phyloP scores from a whole-genome alignment of 805 yeast genomes.

The Tetrapisispora iriomotensis region DNA sequence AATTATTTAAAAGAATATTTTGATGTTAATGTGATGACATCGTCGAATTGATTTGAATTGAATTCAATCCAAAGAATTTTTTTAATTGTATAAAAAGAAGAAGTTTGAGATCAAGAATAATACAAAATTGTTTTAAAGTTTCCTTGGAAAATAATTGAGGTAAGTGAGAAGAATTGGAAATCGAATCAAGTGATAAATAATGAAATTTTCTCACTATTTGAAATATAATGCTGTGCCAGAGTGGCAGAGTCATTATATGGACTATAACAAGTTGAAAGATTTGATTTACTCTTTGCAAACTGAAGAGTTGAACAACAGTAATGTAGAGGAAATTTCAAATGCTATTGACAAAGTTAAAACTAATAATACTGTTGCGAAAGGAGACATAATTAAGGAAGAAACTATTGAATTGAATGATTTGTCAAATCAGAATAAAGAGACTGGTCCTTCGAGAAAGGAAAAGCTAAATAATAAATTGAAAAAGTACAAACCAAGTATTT shows the following conservation, averaged over 20 bases:
- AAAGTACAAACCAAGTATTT: conserved; percentile 1
- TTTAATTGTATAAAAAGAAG: no score
- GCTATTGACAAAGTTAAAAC: not conserved
- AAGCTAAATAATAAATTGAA: not conserved
- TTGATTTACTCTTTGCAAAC: conserved; percentile 46
- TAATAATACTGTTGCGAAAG: not conserved
- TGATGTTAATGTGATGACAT: no score
- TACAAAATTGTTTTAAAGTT: no score
- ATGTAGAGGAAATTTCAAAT: not conserved
- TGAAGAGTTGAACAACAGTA: conserved; percentile 17
- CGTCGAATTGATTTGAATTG: no score
- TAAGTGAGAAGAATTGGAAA: no score
- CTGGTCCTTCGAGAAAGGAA: not conserved
- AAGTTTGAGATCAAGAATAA: no score
- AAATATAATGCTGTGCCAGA: conserved; percentile 69
- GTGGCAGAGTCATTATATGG: conserved; percentile 77
- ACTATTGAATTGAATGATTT: conserved; percentile 22
- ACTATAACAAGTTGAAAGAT: conserved; percentile 52
- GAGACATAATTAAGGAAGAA: conserved; percentile 8
- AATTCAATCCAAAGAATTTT: no score
- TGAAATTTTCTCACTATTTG: conserved; percentile 64
- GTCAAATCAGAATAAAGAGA: not conserved
- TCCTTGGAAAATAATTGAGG: no score
- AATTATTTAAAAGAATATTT: no score
- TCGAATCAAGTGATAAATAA: no score